Evolutionary conservation across 176 grass and related monocot genomes (phyloP).

Genomic region (Themeda triandra): DNA sequence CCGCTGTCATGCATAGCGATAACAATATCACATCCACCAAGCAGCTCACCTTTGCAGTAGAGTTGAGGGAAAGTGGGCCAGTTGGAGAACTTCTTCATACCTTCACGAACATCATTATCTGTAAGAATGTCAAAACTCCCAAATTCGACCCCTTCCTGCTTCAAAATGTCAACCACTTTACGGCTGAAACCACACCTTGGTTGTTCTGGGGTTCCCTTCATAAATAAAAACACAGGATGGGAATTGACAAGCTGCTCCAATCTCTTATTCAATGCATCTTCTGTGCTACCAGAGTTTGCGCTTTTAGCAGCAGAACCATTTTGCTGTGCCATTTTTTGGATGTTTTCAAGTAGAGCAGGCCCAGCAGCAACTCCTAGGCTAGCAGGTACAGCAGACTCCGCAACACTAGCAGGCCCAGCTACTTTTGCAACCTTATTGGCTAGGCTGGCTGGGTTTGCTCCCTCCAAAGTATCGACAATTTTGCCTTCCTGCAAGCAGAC

Average conservation of each 20-base stretch:
- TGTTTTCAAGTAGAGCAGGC: constrained; percentile 58
- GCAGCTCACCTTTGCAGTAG: constrained; percentile 83
- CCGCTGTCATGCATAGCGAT: constrained; percentile 84
- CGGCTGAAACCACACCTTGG: constrained; percentile 93
- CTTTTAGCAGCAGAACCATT: constrained; percentile 46
- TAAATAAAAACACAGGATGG: constrained; percentile 74
- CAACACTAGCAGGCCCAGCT: constrained; percentile 55
- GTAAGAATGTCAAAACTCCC: constrained; percentile 84
- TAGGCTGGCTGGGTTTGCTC: constrained; percentile 88
- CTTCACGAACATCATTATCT: constrained; percentile 84
- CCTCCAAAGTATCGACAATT: constrained; percentile 78
- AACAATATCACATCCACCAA: constrained; percentile 94
- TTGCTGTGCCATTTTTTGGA: constrained; percentile 44
- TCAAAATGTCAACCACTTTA: constrained; percentile 83
- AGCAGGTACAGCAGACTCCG: constrained; percentile 58
- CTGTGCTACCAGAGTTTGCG: neutral
- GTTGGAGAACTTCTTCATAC: constrained; percentile 92
- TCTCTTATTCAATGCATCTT: constrained; percentile 48
- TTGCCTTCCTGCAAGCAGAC: constrained; percentile 69
- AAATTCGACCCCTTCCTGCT: constrained; percentile 73
- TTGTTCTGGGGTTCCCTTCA: constrained; percentile 87
- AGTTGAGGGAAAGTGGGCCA: constrained; percentile 98
- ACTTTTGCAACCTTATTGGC: constrained; percentile 89
- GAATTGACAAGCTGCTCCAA: constrained; percentile 88
- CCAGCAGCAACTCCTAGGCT: constrained; percentile 55